These are phyloP conservation scores for Mycena polygramma DNA, from an alignment of 768 basidiomycete genomes.

Conservation along the genomic window DNA sequence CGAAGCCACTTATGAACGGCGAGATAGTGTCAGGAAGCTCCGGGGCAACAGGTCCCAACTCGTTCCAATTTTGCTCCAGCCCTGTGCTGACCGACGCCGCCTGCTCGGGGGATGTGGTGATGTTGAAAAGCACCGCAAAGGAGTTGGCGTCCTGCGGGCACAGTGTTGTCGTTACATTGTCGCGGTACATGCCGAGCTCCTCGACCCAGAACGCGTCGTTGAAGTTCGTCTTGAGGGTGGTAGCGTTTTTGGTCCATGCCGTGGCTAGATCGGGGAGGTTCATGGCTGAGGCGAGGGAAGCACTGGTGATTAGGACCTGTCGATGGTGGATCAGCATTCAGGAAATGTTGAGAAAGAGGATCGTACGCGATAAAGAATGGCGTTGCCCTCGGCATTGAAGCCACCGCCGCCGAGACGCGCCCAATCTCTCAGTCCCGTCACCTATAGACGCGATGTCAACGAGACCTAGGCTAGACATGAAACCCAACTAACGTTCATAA, in stretches of 20 bases:
- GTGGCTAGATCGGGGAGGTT: constrained; percentile 50
- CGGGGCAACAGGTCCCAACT: constrained; percentile 64
- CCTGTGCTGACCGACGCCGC: constrained; percentile 60
- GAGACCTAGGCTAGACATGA: too few relatives aligned
- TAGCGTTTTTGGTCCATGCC: constrained; percentile 60
- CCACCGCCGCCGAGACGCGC: constrained; percentile 68
- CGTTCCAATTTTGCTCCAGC: constrained; percentile 62
- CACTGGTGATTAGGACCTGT: constrained; percentile 63
- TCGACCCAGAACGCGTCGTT: constrained; percentile 68
- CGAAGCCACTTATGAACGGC: constrained; percentile 70
- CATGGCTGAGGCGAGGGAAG: constrained; percentile 58
- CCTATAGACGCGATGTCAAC: too few relatives aligned
- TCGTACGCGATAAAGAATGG: constrained; percentile 61
- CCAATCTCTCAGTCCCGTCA: constrained; percentile 71
- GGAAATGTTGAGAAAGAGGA: constrained; percentile 10
- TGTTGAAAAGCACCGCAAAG: constrained; percentile 65
- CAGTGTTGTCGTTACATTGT: constrained; percentile 66
- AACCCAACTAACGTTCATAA: constrained; percentile 56
- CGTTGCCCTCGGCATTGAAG: constrained; percentile 69
- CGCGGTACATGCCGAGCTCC: constrained; percentile 62
- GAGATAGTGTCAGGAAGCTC: constrained; percentile 72
- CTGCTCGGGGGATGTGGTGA: constrained; percentile 57
- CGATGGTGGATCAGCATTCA: not conserved
- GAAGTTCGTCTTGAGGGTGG: constrained; percentile 60
- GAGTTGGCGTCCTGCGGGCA: constrained; percentile 72